Percentiles rank a stretch among this genome's conserved stretches.
Conservation (phyloP, 2,329 filamentous ascomycete species). For the Colletotrichum filicis region DNA sequence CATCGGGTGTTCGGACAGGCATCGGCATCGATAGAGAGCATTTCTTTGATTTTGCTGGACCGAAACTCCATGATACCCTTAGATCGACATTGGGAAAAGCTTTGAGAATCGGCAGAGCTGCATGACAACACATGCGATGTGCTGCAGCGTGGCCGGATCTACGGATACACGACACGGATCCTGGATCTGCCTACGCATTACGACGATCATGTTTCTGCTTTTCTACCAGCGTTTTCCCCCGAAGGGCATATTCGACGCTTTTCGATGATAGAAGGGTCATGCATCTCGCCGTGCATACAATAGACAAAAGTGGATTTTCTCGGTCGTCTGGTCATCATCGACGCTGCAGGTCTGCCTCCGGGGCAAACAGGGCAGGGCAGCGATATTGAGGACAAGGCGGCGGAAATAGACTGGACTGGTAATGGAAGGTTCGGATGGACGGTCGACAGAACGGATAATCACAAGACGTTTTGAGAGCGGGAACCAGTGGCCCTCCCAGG, state of each 20-base stretch:
- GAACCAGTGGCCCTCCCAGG: slow-evolving; percentile 49
- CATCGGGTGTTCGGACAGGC: slow-evolving; percentile 48
- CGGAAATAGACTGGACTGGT: slow-evolving; percentile 38
- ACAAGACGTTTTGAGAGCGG: slow-evolving; percentile 44
- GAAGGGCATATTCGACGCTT: slow-evolving; percentile 48
- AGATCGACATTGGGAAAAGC: slow-evolving; percentile 40
- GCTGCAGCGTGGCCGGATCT: slow-evolving; percentile 34
- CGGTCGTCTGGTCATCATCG: slow-evolving; percentile 63
- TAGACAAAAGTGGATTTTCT: slow-evolving; percentile 76
- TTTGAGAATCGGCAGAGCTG: slow-evolving; percentile 40
- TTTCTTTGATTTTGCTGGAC: slow-evolving; percentile 39
- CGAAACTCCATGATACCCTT: slow-evolving; percentile 43
- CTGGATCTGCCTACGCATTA: slow-evolving; percentile 37
- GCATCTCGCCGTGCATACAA: slow-evolving; percentile 51
- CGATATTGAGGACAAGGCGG: slow-evolving; percentile 39
- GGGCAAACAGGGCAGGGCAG: slow-evolving; percentile 40
- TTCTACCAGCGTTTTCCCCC: slow-evolving; percentile 43
- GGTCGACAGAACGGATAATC: slow-evolving; percentile 36
- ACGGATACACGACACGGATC: slow-evolving; percentile 32
- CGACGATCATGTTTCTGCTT: slow-evolving; percentile 50
- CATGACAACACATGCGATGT: slow-evolving; percentile 35
- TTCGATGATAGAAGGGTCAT: slow-evolving; percentile 51
- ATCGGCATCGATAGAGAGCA: slow-evolving; percentile 40
- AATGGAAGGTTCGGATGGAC: slow-evolving; percentile 36
- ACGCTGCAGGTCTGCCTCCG: slow-evolving; percentile 41